A percentile compares a stretch with the other conserved stretches of the same genome.
Conservation (phyloP, 2,329 filamentous ascomycete genomes). For the Trichoderma sp. region DNA sequence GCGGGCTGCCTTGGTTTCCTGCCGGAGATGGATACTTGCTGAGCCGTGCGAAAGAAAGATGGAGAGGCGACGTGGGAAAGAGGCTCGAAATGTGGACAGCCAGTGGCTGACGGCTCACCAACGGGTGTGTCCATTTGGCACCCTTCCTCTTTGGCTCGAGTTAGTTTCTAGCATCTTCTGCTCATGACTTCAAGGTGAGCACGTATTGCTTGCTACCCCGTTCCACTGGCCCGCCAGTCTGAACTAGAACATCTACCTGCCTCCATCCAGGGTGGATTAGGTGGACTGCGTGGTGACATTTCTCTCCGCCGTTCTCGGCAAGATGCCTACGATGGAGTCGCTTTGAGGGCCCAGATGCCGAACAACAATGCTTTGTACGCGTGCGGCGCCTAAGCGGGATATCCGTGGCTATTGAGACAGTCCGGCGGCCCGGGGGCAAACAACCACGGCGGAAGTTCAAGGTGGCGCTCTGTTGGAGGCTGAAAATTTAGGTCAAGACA, state of each 20-base stretch:
- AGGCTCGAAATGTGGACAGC: not conserved
- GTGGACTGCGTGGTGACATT: slow-evolving; percentile 11
- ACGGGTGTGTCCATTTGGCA: slow-evolving; percentile 4
- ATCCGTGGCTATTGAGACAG: slow-evolving; percentile 1
- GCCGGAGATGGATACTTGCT: not conserved
- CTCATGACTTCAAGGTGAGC: slow-evolving; percentile 6
- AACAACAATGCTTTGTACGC: not conserved
- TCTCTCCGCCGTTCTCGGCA: slow-evolving; percentile 6
- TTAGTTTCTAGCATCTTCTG: slow-evolving; percentile 18
- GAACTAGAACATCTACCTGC: not conserved
- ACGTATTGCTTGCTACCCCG: slow-evolving; percentile 22
- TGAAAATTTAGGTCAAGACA: not conserved
- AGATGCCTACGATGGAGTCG: not conserved
- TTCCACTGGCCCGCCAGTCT: slow-evolving; percentile 17
- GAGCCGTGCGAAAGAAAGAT: not conserved
- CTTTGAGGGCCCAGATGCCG: not conserved
- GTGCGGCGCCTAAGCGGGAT: not conserved
- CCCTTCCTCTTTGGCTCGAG: not conserved
- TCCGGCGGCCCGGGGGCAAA: slow-evolving; percentile 5
- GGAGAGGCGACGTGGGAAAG: not conserved
- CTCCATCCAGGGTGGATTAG: slow-evolving; percentile 7
- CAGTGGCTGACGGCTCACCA: slow-evolving; percentile 16
- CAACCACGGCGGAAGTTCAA: not conserved
- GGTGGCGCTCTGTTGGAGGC: slow-evolving; percentile 14
- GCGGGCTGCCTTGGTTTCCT: not conserved